Percentiles rank a stretch among this genome's conserved stretches.
Evolutionary conservation across 2,329 filamentous ascomycete species (phyloP).

Genomic region (Fusarium miscanthi): DNA sequence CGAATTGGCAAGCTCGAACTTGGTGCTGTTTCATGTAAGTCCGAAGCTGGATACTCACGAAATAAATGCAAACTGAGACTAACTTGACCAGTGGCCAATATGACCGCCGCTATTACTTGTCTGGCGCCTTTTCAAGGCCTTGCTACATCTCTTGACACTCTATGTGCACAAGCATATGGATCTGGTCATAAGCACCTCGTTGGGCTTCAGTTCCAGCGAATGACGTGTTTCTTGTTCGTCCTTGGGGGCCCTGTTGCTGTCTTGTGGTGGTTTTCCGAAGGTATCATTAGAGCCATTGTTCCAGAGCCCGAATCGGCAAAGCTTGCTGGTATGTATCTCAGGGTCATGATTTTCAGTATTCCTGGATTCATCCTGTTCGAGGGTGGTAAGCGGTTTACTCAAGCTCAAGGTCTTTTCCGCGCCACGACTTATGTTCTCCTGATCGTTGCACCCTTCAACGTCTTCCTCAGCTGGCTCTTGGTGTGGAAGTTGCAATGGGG

Average conservation of each 20-base stretch:
- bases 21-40: constrained; percentile 57
- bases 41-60: background rate
- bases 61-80: constrained; percentile 2
- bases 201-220: constrained; percentile 82
- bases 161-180: constrained; percentile 94
- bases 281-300: constrained; percentile 65
- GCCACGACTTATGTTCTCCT: constrained; percentile 82
- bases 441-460: constrained; percentile 80
- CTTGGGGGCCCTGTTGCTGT: constrained; percentile 78
- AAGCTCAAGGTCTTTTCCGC: constrained; percentile 84
- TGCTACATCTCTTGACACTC: constrained; percentile 88
- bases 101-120: constrained; percentile 84
- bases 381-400: constrained; percentile 81
- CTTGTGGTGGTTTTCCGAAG: constrained; percentile 76
- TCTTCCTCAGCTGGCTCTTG: constrained; percentile 80
- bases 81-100: constrained; percentile 61
- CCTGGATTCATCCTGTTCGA: constrained; percentile 84
- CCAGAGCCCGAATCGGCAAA: constrained; percentile 69
- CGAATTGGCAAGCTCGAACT: constrained; percentile 74
- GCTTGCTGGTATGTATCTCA: constrained; percentile 78
- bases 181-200: constrained; percentile 91
- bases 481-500: constrained; percentile 77
- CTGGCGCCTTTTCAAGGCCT: constrained; percentile 85
- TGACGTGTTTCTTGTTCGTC: constrained; percentile 80
- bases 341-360: constrained; percentile 76